Evolutionary conservation across 345 rosid genomes (phyloP), one percentile per base, ranked within the genome.

Genomic region (Garcia nutans): DNA sequence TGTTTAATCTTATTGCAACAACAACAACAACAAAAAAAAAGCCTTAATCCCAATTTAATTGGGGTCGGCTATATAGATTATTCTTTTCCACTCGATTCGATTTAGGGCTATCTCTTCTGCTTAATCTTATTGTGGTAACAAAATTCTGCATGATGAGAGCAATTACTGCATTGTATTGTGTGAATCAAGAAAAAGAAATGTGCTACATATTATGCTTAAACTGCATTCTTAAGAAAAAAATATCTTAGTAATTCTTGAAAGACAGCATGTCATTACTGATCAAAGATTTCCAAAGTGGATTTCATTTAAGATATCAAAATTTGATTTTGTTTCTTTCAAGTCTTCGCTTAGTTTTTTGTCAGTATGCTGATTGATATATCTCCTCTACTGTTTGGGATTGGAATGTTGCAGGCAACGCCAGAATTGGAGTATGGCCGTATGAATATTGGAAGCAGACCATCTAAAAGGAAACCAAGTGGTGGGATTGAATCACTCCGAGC

Each of bases 371-470:
- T 41, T 31, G 26, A 74, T 19, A 50, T 22, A 47, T 8, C 10
- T 65, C 12, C 44, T 68, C 65, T 11, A n/a, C 26, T 37, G 45
- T 23, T 70, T 26, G 61, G 49, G n/a, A 57, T 24, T 28, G 9
- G 5, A 42, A 74, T 37, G 37, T 28, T 82, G 79, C 79, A 92
- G 98, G 99, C 99, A 69, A 93, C 98, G 33, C 97, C 98, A 5
- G 97, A 92, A 86, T 79, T 96, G 87, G 97, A 93, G 86, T 96
- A 92, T 70, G 99, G 99, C 70, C 86, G 98, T 71, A 91, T 96
- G 98, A 96, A 96, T 85, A 93, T 93, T 20, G 99, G 98, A 66
- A 96, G 99, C 58, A 87, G 98, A 69, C 99, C 98, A 59, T 91
- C 99, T 50, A 96, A 92, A 88, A 72, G 98, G 80, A 93, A 92